Base-by-base conservation (phyloP, 2,329 filamentous ascomycete species). In the Phoma sp. region DNA sequence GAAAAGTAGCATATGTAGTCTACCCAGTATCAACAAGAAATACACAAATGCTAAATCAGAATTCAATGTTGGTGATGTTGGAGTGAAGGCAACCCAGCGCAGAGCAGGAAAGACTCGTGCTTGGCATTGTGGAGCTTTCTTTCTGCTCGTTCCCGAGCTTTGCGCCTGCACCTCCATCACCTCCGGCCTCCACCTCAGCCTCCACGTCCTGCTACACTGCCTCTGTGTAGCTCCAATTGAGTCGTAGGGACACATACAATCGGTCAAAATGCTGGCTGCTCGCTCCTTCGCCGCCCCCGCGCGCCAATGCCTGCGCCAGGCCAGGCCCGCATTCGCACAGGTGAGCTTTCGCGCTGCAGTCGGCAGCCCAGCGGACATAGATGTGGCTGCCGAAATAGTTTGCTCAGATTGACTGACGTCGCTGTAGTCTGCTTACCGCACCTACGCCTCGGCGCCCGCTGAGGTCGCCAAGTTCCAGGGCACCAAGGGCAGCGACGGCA, bases 381-480 rank as follows among this genome's bases (percentile, higher is more conserved):
- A 25, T 38, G 37, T 25, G 24, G 22, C 27, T 10, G 46, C 22
- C 30, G 52, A 27, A 32, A 39, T 35, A 36, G 14, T 10, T 32
- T n/a, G 46, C 46, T 41, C 37, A 36, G 38, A 14, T 18, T 43
- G 54, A 59, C 54, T 62, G 41, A 61, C 50, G 7, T 9, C 18
- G 5, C 27, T 37, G n/a, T 33, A 74, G 71, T 46, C 61, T 47
- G 69, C 70, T 45, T 61, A 67, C 53, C 67, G 74, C 50, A 66
- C 68, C 49, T 93, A 88, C 81, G 86, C 85, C 75, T 85, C 73
- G 68, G 46, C 36, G 22, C 41, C 53, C 43, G 37, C 46, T 35
- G 64, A 68, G 51, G 92, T 98, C 70, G 95, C 93, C 78, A 90
- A 95, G 82, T 99, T 97, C 83, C 89, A 91, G 72, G 95, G 93